Evolutionary conservation across 1,139 yeast species (phyloP), one percentile per base, ranked within the genome.

Genomic region (Sugiyamaella japonica): DNA sequence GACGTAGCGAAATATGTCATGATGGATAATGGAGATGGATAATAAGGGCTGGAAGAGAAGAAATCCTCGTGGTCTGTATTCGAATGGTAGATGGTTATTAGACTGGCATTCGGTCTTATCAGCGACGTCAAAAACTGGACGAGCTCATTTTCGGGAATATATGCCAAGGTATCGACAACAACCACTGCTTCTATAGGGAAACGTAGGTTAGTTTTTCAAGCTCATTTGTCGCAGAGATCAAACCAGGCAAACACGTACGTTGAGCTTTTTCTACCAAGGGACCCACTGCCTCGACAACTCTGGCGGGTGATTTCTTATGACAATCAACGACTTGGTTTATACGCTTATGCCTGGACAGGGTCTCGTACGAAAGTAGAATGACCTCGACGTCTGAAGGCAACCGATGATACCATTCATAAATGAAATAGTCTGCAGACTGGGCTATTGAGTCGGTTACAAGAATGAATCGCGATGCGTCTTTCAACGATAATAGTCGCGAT

Each of bases 381-480:
- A 62, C 61, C 5, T 50, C 51, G 15, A 56, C 51, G 20, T 50
- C 48, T 15, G 53, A 46, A 16, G 66, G 67, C 7, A 72, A 60
- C 56, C 79, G 75, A 57, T 76, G 70, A 1, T 79, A 69, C 55
- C 89, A 75, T 66, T 89, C 96, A 23, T 73, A 69, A 0, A 86
- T 64, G 13, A 91, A 69, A 55, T 74, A 66, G 43, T 73, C 65
- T 0, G 90, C 80, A 0, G 93, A 80, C 68, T 91, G 97, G 0
- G 80, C 75, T 15, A 89, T 70, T 0, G 88, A 77, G 67, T 91
- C 98, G 10, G 81, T 69, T 2, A 86, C 74, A 5, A 91, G 74
- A 12, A 89, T 71, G 57, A 91, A 81, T 0, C 96, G 95, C 0
- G 95, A 79, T 16, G 73, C 73, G 63, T 91, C 97, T 60, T 84